A percentile compares a stretch with the other conserved stretches of the same genome.
Conservation (phyloP, 768 basidiomycete species). For the Amanita brunnescens region DNA sequence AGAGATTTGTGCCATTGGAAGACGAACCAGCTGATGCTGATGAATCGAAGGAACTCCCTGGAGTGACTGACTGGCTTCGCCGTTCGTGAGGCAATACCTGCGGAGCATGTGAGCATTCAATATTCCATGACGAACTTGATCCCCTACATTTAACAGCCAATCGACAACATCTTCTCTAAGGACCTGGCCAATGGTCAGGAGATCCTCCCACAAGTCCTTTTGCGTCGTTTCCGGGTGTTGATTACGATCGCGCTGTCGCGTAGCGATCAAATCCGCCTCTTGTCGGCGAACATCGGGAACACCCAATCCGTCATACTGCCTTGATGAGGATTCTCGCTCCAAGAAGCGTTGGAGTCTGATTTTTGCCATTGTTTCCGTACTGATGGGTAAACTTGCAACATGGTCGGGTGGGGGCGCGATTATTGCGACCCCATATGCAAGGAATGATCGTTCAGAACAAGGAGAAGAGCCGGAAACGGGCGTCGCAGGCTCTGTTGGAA, state of each 20-base stretch:
- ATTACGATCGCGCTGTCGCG: background rate
- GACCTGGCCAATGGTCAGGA: slow-evolving; percentile 23
- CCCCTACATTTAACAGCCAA: slow-evolving; percentile 39
- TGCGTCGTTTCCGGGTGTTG: background rate
- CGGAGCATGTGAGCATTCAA: slow-evolving; percentile 14
- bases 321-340: slow-evolving; percentile 28
- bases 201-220: slow-evolving; percentile 16
- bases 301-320: slow-evolving; percentile 28
- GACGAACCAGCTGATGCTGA: slow-evolving; percentile 6
- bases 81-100: slow-evolving; percentile 8
- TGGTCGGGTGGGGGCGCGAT: slow-evolving; percentile 43
- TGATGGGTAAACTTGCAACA: slow-evolving; percentile 23
- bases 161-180: slow-evolving; percentile 26
- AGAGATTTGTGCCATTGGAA: slow-evolving; percentile 22
- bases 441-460: background rate
- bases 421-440: slow-evolving; percentile 31
- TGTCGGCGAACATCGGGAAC: slow-evolving; percentile 7
- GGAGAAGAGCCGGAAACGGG: background rate
- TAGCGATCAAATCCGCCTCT: slow-evolving; percentile 1
- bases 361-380: slow-evolving; percentile 35
- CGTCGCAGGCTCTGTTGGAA: slow-evolving; percentile 9
- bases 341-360: slow-evolving; percentile 31
- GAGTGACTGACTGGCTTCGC: background rate
- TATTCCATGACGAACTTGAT: background rate
- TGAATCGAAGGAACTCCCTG: slow-evolving; percentile 10